Conservation (phyloP, 2,329 filamentous ascomycete species). For the Fusarium devonianum region DNA sequence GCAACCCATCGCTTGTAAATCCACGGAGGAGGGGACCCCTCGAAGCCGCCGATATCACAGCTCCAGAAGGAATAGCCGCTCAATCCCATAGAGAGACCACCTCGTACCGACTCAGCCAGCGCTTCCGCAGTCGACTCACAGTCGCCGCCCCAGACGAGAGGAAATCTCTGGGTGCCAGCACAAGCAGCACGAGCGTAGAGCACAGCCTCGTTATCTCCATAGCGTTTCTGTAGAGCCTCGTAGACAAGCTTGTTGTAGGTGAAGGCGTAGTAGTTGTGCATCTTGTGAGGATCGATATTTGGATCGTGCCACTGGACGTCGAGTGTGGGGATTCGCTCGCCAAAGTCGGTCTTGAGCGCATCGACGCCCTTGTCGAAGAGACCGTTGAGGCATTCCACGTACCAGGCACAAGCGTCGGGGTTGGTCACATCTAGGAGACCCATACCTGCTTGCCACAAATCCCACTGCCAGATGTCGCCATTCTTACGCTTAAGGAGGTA, state of each 20-base stretch:
- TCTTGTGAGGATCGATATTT: slow-evolving; percentile 65
- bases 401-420: slow-evolving; percentile 72
- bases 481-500: slow-evolving; percentile 74
- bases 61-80: slow-evolving; percentile 74
- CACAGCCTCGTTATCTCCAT: slow-evolving; percentile 62
- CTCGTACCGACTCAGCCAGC: slow-evolving; percentile 74
- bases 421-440: slow-evolving; percentile 78
- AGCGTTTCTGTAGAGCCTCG: slow-evolving; percentile 65
- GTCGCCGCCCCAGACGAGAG: slow-evolving; percentile 76
- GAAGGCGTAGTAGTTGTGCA: slow-evolving; percentile 83
- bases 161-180: slow-evolving; percentile 73
- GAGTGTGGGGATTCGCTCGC: slow-evolving; percentile 72
- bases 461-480: slow-evolving; percentile 78
- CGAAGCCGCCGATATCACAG: slow-evolving; percentile 75
- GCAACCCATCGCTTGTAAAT: slow-evolving; percentile 82
- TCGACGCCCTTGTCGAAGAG: slow-evolving; percentile 75
- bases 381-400: slow-evolving; percentile 63
- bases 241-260: slow-evolving; percentile 76
- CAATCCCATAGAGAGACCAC: slow-evolving; percentile 68
- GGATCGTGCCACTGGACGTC: slow-evolving; percentile 71
- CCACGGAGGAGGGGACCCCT: slow-evolving; percentile 70
- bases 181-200: slow-evolving; percentile 72
- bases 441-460: slow-evolving; percentile 81
- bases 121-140: slow-evolving; percentile 77
- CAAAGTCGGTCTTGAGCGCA: slow-evolving; percentile 79